Evolutionary conservation across 495 filamentous ascomycete species (phyloP).

Genomic region (Chaetomium tenue): DNA sequence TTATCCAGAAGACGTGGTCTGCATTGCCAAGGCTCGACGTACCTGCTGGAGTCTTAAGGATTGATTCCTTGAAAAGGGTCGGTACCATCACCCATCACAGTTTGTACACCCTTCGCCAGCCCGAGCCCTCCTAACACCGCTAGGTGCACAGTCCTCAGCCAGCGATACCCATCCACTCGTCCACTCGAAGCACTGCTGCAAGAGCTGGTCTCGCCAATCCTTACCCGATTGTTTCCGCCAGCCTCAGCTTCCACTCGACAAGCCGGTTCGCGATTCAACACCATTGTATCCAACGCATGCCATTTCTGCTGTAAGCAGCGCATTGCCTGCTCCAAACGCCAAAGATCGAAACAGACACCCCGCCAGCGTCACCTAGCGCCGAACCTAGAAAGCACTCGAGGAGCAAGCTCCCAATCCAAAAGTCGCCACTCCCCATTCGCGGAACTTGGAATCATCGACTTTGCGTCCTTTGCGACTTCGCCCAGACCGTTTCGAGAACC

Average conservation of each 20-base stretch:
- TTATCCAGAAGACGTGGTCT: constrained; percentile 10
- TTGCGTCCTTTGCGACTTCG: background rate
- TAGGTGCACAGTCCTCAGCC: constrained; percentile 25
- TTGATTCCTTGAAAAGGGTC: constrained; percentile 27
- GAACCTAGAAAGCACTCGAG: background rate
- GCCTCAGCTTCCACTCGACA: constrained; percentile 17
- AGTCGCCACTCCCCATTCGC: background rate
- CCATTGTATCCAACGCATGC: background rate
- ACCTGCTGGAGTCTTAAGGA: constrained; percentile 13
- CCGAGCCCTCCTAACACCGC: constrained; percentile 27
- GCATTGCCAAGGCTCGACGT: constrained; percentile 1
- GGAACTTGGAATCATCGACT: background rate
- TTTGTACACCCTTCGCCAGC: constrained; percentile 18
- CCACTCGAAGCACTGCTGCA: constrained; percentile 16
- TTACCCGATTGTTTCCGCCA: constrained; percentile 4
- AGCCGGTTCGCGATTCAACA: constrained; percentile 12
- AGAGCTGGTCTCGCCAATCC: constrained; percentile 20
- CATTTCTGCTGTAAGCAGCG: constrained; percentile 9
- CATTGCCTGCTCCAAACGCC: constrained; percentile 4
- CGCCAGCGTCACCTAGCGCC: background rate
- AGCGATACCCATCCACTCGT: constrained; percentile 12
- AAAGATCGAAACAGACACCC: background rate
- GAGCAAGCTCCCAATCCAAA: background rate
- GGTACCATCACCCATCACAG: constrained; percentile 16
- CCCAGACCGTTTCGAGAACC: background rate